Conservation (phyloP, 2,329 filamentous ascomycete genomes). For the Esteya vermicola region DNA sequence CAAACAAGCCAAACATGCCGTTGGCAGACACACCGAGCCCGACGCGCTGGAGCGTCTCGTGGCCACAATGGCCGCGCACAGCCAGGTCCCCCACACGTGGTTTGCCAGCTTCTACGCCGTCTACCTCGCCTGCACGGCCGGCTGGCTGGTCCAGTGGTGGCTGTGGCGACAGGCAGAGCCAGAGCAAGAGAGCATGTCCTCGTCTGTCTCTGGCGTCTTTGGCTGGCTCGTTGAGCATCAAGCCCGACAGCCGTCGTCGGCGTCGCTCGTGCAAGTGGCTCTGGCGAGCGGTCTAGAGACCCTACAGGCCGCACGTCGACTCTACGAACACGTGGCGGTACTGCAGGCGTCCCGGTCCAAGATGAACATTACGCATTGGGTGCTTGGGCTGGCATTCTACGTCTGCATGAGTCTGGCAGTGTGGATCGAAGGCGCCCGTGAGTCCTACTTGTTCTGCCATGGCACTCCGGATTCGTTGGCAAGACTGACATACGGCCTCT, state of each 20-base stretch:
- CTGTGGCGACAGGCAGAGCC: conserved; percentile 18
- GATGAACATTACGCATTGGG: conserved; percentile 81
- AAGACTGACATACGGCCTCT: not conserved
- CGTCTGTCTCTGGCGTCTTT: conserved; percentile 1
- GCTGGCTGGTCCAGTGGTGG: conserved; percentile 55
- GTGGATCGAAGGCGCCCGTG: conserved; percentile 74
- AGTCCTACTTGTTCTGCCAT: no score
- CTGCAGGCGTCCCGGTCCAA: conserved; percentile 52
- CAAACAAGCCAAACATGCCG: conserved; percentile 1
- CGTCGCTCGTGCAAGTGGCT: conserved; percentile 47
- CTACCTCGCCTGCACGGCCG: conserved; percentile 53
- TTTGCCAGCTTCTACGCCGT: conserved; percentile 78
- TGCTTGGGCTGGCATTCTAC: conserved; percentile 69
- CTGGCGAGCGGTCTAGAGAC: conserved; percentile 60
- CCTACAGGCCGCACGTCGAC: conserved; percentile 58
- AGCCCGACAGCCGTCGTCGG: conserved; percentile 20
- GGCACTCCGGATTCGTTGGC: no score
- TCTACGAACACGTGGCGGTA: conserved; percentile 60
- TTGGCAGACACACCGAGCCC: not conserved
- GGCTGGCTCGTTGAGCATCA: conserved; percentile 2
- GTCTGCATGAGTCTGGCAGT: conserved; percentile 55
- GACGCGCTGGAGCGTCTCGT: conserved; percentile 3
- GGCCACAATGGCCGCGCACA: conserved; percentile 1
- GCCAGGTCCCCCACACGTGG: conserved; percentile 57
- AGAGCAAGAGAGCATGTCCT: no score